These are phyloP conservation scores for Mycena vitilis DNA, from an alignment of 768 basidiomycete genomes.

Conservation along the genomic window DNA sequence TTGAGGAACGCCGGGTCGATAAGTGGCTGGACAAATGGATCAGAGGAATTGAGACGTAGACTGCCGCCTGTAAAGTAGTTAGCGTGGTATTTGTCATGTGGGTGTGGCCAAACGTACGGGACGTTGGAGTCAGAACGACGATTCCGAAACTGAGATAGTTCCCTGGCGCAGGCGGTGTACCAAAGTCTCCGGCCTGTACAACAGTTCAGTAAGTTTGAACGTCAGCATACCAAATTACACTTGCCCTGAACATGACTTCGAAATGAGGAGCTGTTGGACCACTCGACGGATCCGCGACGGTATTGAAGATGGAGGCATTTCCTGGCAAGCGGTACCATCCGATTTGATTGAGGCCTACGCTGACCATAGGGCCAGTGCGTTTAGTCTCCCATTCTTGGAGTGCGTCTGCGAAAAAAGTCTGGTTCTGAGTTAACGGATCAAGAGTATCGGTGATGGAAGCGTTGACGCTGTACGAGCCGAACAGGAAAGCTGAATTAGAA, in stretches of 20 bases:
- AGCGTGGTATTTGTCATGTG: not conserved
- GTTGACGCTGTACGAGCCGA: too few species aligned
- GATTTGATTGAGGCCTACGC: too few species aligned
- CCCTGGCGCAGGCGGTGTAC: not conserved
- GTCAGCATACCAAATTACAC: not conserved
- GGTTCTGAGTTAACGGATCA: not conserved
- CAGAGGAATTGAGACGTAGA: not conserved
- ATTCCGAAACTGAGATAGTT: not conserved
- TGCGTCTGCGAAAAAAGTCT: too few species aligned
- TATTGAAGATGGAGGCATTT: not conserved
- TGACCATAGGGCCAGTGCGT: too few species aligned
- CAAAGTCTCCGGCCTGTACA: not conserved
- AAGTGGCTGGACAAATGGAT: not conserved
- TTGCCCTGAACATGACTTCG: not conserved
- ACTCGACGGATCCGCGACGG: not conserved
- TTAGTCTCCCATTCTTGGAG: too few species aligned
- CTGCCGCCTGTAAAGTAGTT: not conserved
- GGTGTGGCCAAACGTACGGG: not conserved
- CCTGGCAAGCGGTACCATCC: not conserved
- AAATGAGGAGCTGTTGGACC: not conserved
- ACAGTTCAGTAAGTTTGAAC: not conserved
- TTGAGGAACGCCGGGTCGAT: not conserved
- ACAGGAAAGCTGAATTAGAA: too few species aligned
- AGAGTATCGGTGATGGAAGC: too few species aligned
- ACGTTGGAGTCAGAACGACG: not conserved